These are phyloP conservation scores for Excoecaria agallocha DNA, from an alignment of 345 rosid species.

Conservation along the genomic window DNA sequence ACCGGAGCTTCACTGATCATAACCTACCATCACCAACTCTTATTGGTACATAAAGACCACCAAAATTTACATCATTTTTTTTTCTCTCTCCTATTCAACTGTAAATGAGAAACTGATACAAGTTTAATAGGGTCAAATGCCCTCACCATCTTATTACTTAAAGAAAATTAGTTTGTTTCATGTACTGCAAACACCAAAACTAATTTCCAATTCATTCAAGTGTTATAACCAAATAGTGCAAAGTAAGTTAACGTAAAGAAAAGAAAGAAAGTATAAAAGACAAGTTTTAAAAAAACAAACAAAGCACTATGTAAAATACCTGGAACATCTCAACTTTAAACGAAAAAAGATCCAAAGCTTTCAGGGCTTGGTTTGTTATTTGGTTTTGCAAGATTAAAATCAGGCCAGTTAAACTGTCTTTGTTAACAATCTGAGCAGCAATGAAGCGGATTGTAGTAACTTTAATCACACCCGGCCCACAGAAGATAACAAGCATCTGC, in stretches of 20 bases:
- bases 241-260: background rate
- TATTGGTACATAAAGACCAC: background rate
- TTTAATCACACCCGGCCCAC: conserved; percentile 63
- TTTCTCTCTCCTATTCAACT: background rate
- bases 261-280: too few species aligned
- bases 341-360: conserved; percentile 63
- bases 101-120: background rate
- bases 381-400: conserved; percentile 68
- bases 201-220: background rate
- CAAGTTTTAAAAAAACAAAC: too few species aligned
- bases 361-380: conserved; percentile 72
- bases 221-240: background rate
- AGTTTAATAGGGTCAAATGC: background rate
- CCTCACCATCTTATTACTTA: background rate
- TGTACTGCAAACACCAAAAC: background rate
- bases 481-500: conserved; percentile 71
- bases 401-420: conserved; percentile 58
- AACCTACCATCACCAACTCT: background rate
- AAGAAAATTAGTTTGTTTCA: background rate
- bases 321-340: conserved; percentile 87
- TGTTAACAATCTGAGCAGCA: conserved; percentile 52
- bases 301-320: conserved; percentile 36
- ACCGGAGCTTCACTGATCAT: background rate
- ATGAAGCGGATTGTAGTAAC: conserved; percentile 57
- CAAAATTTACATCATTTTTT: background rate